Evolutionary conservation across 176 grass and related monocot genomes (phyloP).

Genomic region (Rhynchospora pubera): DNA sequence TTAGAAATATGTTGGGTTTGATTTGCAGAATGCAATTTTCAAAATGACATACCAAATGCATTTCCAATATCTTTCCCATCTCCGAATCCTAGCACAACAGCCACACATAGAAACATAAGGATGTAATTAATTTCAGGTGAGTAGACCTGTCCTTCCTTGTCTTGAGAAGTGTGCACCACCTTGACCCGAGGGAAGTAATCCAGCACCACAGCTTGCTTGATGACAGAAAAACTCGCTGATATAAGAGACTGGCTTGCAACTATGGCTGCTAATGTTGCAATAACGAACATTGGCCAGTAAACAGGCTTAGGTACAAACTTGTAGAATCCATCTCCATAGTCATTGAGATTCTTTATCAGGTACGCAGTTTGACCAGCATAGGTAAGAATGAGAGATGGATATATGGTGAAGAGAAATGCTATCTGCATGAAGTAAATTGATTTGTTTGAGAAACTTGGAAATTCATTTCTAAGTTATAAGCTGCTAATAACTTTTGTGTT

Average conservation of each 20-base stretch:
- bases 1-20: not conserved
- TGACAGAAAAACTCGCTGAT: constrained; percentile 83
- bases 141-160: constrained; percentile 85
- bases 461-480: not conserved
- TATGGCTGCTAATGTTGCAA: constrained; percentile 63
- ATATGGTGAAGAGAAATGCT: constrained; percentile 74
- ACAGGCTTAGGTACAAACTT: constrained; percentile 58
- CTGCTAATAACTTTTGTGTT: too few species aligned
- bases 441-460: not conserved
- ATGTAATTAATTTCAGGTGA: constrained; percentile 83
- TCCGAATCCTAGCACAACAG: constrained; percentile 63
- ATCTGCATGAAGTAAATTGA: constrained; percentile 39
- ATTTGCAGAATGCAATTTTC: not conserved
- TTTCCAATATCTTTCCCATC: constrained; percentile 77
- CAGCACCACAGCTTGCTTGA: constrained; percentile 73
- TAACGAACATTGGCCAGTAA: constrained; percentile 86
- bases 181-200: constrained; percentile 79
- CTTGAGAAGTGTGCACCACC: constrained; percentile 70
- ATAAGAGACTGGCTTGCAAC: constrained; percentile 87
- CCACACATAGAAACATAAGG: constrained; percentile 70
- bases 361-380: constrained; percentile 81
- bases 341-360: constrained; percentile 63
- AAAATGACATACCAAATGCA: constrained; percentile 49
- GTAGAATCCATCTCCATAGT: constrained; percentile 70
- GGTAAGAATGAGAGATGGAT: constrained; percentile 77